phyloP scores from a whole-genome alignment of 345 rosid genomes.

The Excoecaria agallocha region DNA sequence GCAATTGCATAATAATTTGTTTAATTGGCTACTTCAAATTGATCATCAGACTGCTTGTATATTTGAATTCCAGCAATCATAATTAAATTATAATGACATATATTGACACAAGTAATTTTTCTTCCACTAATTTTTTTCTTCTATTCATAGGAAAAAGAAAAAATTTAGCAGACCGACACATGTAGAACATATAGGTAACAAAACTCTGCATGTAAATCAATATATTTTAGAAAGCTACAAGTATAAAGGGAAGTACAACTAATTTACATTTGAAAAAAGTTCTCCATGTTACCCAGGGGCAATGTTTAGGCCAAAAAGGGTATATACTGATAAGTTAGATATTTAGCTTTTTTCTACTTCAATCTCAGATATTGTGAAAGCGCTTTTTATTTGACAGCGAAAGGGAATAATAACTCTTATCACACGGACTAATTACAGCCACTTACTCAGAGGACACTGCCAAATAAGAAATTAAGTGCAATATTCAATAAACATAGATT shows the following conservation, averaged over 20 bases:
- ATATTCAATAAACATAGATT: not conserved
- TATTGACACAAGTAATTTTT: no score
- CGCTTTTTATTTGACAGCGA: not conserved
- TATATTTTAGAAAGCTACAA: not conserved
- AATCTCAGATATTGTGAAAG: not conserved
- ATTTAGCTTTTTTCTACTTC: not conserved
- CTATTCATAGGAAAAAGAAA: not conserved
- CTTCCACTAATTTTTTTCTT: no score
- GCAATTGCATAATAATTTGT: not conserved
- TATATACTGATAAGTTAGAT: not conserved
- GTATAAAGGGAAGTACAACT: not conserved
- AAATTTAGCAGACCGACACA: not conserved
- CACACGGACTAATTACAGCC: not conserved
- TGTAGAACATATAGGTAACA: not conserved
- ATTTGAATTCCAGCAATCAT: not conserved
- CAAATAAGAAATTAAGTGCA: conserved; percentile 5
- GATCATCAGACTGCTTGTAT: not conserved
- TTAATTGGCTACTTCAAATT: not conserved
- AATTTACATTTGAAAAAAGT: not conserved
- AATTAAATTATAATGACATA: not conserved
- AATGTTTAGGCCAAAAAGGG: not conserved
- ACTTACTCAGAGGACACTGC: not conserved
- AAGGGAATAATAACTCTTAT: not conserved
- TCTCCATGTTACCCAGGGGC: not conserved
- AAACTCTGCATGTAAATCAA: not conserved